Percentiles rank a stretch among this genome's conserved stretches.
These are phyloP conservation scores for Elaphomyces granulatus DNA, from an alignment of 495 filamentous ascomycete species.

Conservation along the genomic window DNA sequence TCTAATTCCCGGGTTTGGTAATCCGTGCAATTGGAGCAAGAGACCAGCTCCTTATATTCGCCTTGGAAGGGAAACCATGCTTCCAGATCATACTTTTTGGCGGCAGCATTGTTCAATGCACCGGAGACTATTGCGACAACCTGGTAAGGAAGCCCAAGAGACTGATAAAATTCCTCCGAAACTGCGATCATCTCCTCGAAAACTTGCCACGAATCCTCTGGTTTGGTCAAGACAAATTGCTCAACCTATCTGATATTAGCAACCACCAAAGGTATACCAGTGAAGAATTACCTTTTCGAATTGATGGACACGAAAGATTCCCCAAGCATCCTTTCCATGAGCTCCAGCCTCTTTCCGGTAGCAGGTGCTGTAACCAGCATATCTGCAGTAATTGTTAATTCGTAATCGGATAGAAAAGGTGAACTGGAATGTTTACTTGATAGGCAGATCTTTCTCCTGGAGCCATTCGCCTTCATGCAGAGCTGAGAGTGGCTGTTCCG, in stretches of 20 bases:
- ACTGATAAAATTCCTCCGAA: conserved; percentile 91
- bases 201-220: conserved; percentile 85
- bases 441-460: conserved; percentile 65
- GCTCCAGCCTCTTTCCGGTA: conserved; percentile 88
- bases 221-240: conserved; percentile 88
- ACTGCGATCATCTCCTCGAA: conserved; percentile 85
- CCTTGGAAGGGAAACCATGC: conserved; percentile 95
- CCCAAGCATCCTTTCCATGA: conserved; percentile 94
- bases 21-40: conserved; percentile 91
- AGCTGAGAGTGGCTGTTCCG: conserved; percentile 86
- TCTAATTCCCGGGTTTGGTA: conserved; percentile 84
- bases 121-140: conserved; percentile 90
- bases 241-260: conserved; percentile 43
- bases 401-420: neutral
- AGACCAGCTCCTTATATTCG: conserved; percentile 96
- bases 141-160: conserved; percentile 74
- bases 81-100: conserved; percentile 93
- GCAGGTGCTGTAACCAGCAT: conserved; percentile 88
- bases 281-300: conserved; percentile 66
- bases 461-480: conserved; percentile 93
- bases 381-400: conserved; percentile 24
- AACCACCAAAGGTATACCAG: neutral
- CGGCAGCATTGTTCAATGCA: conserved; percentile 81
- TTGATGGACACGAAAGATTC: conserved; percentile 94
- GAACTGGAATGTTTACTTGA: conserved; percentile 42